Evolutionary conservation across 495 filamentous ascomycete species (phyloP).

Genomic region (Friedmanniomyces simplex): DNA sequence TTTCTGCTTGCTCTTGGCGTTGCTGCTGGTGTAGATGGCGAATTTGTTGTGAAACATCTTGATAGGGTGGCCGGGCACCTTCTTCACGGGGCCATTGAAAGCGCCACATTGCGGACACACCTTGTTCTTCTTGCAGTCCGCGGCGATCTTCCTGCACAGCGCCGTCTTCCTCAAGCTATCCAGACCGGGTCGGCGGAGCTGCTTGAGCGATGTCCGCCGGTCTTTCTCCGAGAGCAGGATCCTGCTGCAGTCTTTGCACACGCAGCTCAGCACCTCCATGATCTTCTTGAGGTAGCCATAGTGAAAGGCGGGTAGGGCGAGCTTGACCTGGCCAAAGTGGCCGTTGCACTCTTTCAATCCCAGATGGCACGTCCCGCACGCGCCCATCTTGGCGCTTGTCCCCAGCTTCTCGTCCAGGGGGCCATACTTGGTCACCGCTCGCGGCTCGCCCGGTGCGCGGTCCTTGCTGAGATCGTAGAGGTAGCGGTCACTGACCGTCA

Average conservation of each 20-base stretch:
- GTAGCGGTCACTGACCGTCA: constrained; percentile 82
- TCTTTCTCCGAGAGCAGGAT: constrained; percentile 71
- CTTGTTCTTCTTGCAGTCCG: constrained; percentile 76
- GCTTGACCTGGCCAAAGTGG: constrained; percentile 84
- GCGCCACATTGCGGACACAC: constrained; percentile 63
- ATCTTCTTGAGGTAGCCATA: constrained; percentile 91
- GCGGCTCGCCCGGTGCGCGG: constrained; percentile 18
- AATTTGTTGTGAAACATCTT: constrained; percentile 95
- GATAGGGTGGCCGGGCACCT: constrained; percentile 61
- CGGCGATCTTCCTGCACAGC: constrained; percentile 77
- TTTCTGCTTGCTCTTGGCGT: constrained; percentile 67
- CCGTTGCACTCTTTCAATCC: constrained; percentile 73
- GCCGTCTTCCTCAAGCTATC: constrained; percentile 72
- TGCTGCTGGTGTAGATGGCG: constrained; percentile 72
- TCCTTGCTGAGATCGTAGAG: constrained; percentile 77
- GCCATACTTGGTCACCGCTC: constrained; percentile 64
- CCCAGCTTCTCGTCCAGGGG: constrained; percentile 81
- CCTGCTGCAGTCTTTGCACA: constrained; percentile 79
- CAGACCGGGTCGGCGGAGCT: constrained; percentile 68
- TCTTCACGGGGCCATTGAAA: constrained; percentile 81
- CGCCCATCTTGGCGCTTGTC: constrained; percentile 64
- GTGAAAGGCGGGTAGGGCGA: constrained; percentile 86
- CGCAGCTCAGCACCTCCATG: constrained; percentile 76
- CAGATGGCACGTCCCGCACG: constrained; percentile 73
- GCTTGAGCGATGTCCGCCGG: constrained; percentile 58